Evolutionary conservation across 2,329 filamentous ascomycete genomes (phyloP), one percentile per base, ranked within the genome.

Genomic region (Coniochaeta ligniaria): DNA sequence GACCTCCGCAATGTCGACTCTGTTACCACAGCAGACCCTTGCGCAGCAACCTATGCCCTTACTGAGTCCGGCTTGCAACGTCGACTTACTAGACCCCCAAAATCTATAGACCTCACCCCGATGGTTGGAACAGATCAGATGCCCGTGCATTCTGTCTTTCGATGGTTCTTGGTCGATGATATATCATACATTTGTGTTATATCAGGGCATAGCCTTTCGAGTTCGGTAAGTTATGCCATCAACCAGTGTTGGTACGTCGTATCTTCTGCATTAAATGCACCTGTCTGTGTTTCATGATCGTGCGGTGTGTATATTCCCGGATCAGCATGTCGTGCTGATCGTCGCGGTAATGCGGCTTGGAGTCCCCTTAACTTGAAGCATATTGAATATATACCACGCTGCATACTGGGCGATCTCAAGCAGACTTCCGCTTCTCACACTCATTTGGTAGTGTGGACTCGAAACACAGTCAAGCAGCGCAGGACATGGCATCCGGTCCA

Each of bases 331-430:
- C 56, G 22, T 31, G 41, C 17, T 59, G 43, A 58, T 24, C 41
- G 36, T 57, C 36, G 60, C 60, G 58, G 59, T 60, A 61, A 43
- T 61, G 56, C 61, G 61, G 58, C 43, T 60, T 36, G 58, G 33
- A 47, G 28, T 20, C 57, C 54, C 59, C 55, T 38, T 60, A 52
- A 59, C 59, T 61, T 55, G 28, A 55, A 57, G 55, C 62, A 62
- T 28, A 59, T 62, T 50, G 55, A 59, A 59, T 57, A 54, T 59
- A 60, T 60, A 60, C 60, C 61, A 59, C 28, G 45, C 14, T 59
- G 36, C 52, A 14, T 28, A 24, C 43, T 3, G 8, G 43, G n/a
- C 43, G 20, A 47, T 24, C 43, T 47, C 43, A 24, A 17, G 7
- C 43, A 41, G 8, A 24, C 2, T 43, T 43, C 6, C 9, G 6